Base-by-base conservation (phyloP, 2,329 filamentous ascomycete genomes). In the Ophiostoma ips region DNA sequence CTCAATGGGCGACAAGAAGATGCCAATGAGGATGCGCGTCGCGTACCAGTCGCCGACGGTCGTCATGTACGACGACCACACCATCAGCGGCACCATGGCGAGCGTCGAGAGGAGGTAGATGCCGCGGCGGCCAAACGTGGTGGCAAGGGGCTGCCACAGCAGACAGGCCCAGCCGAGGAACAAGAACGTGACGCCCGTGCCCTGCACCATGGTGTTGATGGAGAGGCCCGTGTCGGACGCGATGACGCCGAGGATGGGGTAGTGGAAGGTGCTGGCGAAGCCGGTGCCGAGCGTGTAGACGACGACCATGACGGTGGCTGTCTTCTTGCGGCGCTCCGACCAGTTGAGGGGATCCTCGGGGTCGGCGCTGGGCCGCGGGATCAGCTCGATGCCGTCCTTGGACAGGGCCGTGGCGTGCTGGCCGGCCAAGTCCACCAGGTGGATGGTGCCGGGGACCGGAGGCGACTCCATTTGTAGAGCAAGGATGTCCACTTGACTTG, bases 331-430 rank as follows among this genome's bases (percentile, higher is more conserved):
- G 3, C 63, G 52, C 9, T 55, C 55, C 0, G 70, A 64, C 76
- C 76, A 80, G 50, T 76, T 68, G 50, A 71, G 60, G 1, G 76
- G 75, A 54, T 78, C 74, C 15, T 72, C 71, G 2, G 63, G 56
- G 52, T 76, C 72, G 50, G 67, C 67, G 30, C 58, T 62, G 3
- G 64, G 65, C 3, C 50, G 41, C 1, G 68, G 68, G 2, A 68
- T 62, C 3, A 70, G 59, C 3, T 69, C 61, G 41, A 71, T 65
- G 40, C 68, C 66, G 28, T 45, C 43, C 30, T 45, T 45, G 30
- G 28, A 33, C 28, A 45, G 61, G 5, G 56, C 50, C n/a, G 55
- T 56, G 30, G 57, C 58, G 30, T 57, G 56, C 15, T 52, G 54
- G 45, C 52, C 57, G 31, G 64, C 58, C 7, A 65, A 52, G 52